A percentile compares a stretch with the other conserved stretches of the same genome.
Evolutionary conservation across 345 rosid species (phyloP).

Genomic region (Citropsis articulata): DNA sequence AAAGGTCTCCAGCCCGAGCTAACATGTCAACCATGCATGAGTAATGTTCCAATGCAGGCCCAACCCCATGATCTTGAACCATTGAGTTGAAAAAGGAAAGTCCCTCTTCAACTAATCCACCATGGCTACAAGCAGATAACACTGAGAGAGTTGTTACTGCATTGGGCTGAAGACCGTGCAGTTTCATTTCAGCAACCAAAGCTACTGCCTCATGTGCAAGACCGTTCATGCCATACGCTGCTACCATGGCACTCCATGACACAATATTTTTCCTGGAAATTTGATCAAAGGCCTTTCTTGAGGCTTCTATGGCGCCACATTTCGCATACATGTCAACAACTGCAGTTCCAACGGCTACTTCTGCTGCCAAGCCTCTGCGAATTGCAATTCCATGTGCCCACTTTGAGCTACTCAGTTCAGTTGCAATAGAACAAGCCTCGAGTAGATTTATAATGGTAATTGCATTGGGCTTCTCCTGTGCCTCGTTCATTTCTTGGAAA

Average conservation of each 20-base stretch:
- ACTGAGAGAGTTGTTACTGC: conserved; percentile 53
- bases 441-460: conserved; percentile 53
- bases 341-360: conserved; percentile 59
- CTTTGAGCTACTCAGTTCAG: conserved; percentile 53
- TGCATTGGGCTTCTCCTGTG: conserved; percentile 36
- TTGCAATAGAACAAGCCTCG: conserved; percentile 59
- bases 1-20: conserved; percentile 59
- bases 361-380: conserved; percentile 47
- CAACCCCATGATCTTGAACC: conserved; percentile 33
- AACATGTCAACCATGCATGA: conserved; percentile 71
- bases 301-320: conserved; percentile 46
- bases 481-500: conserved; percentile 44
- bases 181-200: conserved; percentile 47
- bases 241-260: conserved; percentile 73
- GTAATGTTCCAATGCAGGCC: conserved; percentile 53
- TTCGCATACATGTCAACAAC: conserved; percentile 66
- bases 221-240: conserved; percentile 70
- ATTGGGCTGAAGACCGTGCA: conserved; percentile 47
- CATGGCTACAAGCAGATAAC: conserved; percentile 73
- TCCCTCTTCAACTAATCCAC: conserved; percentile 63
- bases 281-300: conserved; percentile 55
- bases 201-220: conserved; percentile 52
- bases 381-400: conserved; percentile 71
- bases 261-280: conserved; percentile 40
- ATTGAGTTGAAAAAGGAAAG: conserved; percentile 55